Base-by-base conservation (phyloP, 2,329 filamentous ascomycete species). In the Trichoderma semiorbis region DNA sequence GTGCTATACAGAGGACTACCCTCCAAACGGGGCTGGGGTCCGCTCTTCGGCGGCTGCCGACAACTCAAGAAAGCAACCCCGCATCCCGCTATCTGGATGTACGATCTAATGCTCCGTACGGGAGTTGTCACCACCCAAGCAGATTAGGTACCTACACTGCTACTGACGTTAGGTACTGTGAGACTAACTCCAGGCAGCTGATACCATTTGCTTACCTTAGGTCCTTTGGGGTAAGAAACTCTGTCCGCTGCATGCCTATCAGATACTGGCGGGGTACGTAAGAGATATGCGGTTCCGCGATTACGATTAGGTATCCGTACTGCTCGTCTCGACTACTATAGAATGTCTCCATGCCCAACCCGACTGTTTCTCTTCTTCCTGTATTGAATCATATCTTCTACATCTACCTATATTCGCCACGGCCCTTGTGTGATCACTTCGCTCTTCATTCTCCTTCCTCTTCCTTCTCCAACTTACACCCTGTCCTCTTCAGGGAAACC, bases 1-100 rank as follows among this genome's bases (percentile, higher is more conserved):
- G 28, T 53, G 39, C 67, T 53, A 26, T 69, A 62, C 12, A 10
- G 28, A 16, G 18, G 12, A 8, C 8, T 26, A 7, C 67, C 16
- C n/a, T 28, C 21, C 18, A 71, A 71, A 67, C 30, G 53, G 28
- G 39, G 63, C 60, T 70, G 60, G 64, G 69, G 64, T 55, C 71
- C 71, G 71, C 71, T 39, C 61, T 63, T 72, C 71, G 71, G 71
- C 71, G 71, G 26, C 65, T 72, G 65, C 71, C 71, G 71, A 72
- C 60, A 57, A 26, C 16, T 32, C 28, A 30, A 30, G 32, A n/a
- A 26, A 36, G 12, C n/a, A 43, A 69, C 67, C 67, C 67, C 67
- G 67, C 67, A 69, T 69, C 30, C 57, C 67, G 67, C 57, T 69
- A 62, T 69, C 67, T 53, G 50, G 8, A 50, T 53, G 67, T 53